Percentiles rank a stretch among this genome's conserved stretches.
Evolutionary conservation across 345 rosid genomes (phyloP).

Genomic region (Citrus reticulata): DNA sequence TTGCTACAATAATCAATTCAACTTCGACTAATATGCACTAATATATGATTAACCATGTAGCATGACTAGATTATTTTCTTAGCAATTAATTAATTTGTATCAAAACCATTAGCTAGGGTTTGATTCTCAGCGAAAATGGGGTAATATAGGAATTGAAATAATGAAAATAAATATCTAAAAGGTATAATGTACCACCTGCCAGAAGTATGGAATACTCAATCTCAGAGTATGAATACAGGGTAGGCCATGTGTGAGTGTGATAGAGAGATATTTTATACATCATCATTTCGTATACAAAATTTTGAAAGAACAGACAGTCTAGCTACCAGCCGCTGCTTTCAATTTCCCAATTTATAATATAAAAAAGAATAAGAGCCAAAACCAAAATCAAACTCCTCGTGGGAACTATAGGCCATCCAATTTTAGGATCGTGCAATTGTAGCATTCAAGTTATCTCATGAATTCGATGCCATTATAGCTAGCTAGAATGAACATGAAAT

Average conservation of each 20-base stretch:
- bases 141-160: constrained; percentile 8
- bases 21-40: neutral
- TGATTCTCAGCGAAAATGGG: neutral
- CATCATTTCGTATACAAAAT: constrained; percentile 17
- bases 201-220: constrained; percentile 44
- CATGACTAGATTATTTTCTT: neutral
- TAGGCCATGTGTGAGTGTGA: constrained; percentile 13
- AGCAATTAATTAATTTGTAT: neutral
- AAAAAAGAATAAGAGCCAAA: neutral
- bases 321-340: constrained; percentile 13
- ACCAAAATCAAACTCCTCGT: neutral
- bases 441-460: neutral
- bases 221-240: constrained; percentile 31
- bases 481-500: neutral
- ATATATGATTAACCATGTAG: neutral
- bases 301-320: constrained; percentile 11
- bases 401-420: neutral
- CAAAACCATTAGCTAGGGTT: neutral
- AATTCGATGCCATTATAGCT: constrained; percentile 1
- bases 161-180: constrained; percentile 16
- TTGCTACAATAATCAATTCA: neutral
- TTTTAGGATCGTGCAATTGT: neutral
- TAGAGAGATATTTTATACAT: constrained; percentile 12
- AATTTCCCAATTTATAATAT: neutral
- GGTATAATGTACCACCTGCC: constrained; percentile 24